phyloP scores from a whole-genome alignment of 805 yeast species.

The Candida nanaspora region DNA sequence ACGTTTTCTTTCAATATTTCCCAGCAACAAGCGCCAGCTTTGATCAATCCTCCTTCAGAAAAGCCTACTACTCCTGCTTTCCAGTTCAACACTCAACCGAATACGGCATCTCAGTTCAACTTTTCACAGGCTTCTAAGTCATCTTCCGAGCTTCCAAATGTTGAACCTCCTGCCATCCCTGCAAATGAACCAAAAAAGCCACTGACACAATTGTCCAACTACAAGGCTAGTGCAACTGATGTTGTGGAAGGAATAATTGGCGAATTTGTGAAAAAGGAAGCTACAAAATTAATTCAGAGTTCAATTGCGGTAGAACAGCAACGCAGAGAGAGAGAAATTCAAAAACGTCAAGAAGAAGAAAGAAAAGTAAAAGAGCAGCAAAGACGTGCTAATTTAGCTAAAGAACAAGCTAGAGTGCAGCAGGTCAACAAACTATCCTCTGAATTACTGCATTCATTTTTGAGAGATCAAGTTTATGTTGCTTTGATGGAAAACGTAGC shows the following conservation, averaged over 20 bases:
- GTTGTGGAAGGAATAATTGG: conserved; percentile 1
- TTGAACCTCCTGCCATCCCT: too few relatives aligned
- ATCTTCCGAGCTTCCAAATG: too few relatives aligned
- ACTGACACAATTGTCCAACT: neutral
- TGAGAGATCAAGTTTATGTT: conserved; percentile 48
- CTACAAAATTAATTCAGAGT: conserved; percentile 1
- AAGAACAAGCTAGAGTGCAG: conserved; percentile 4
- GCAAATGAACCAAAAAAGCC: neutral
- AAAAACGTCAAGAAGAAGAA: conserved; percentile 4
- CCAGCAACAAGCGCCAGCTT: neutral
- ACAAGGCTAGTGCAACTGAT: neutral
- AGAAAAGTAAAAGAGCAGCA: conserved; percentile 6
- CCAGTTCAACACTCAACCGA: too few relatives aligned
- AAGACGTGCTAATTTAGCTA: neutral
- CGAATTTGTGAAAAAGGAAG: neutral
- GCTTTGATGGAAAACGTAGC: conserved; percentile 39
- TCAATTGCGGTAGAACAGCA: neutral
- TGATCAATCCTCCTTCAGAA: too few relatives aligned
- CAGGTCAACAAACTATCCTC: conserved; percentile 33
- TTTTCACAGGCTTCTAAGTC: too few relatives aligned
- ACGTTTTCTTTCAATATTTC: neutral
- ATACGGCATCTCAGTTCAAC: too few relatives aligned
- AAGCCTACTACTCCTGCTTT: too few relatives aligned
- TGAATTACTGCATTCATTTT: conserved; percentile 53
- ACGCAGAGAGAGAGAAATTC: neutral